Conservation (phyloP, 1,284 basidiomycete genomes). For the Phenoliferia sp. region DNA sequence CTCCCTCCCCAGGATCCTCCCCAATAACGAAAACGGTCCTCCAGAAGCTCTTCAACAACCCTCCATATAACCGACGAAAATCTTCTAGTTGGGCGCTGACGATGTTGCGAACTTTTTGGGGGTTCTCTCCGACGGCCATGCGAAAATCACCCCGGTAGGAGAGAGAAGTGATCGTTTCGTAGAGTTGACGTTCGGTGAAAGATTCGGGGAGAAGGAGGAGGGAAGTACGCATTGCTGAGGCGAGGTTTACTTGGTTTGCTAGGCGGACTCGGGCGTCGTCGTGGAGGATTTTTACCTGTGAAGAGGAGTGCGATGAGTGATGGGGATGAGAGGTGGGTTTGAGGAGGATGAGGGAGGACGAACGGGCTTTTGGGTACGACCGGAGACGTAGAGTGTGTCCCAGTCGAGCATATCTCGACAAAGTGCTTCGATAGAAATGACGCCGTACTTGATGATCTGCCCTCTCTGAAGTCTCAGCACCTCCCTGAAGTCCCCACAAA, state of each 20-base stretch:
- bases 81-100: slow-evolving; percentile 74
- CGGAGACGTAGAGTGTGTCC: slow-evolving; percentile 88
- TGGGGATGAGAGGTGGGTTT: too few relatives aligned
- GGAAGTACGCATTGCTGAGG: slow-evolving; percentile 79
- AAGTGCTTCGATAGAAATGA: slow-evolving; percentile 84
- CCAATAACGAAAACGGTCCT: slow-evolving; percentile 32
- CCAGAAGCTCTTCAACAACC: slow-evolving; percentile 47
- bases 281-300: slow-evolving; percentile 68
- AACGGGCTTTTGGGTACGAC: slow-evolving; percentile 91
- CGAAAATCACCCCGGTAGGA: slow-evolving; percentile 88
- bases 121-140: slow-evolving; percentile 88
- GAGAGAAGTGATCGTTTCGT: slow-evolving; percentile 77
- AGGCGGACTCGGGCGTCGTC: slow-evolving; percentile 82
- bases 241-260: slow-evolving; percentile 88
- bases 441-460: slow-evolving; percentile 95
- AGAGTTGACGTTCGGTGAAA: slow-evolving; percentile 76
- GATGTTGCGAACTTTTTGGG: slow-evolving; percentile 89
- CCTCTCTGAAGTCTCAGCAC: background rate
- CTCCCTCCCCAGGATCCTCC: slow-evolving; percentile 13
- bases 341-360: slow-evolving; percentile 8
- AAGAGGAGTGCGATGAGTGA: background rate
- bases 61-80: slow-evolving; percentile 81
- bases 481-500: background rate
- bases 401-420: slow-evolving; percentile 87
- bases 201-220: slow-evolving; percentile 57